These are phyloP conservation scores for Kodamaea nitidulidarum DNA, from an alignment of 805 yeast species.

Conservation along the genomic window DNA sequence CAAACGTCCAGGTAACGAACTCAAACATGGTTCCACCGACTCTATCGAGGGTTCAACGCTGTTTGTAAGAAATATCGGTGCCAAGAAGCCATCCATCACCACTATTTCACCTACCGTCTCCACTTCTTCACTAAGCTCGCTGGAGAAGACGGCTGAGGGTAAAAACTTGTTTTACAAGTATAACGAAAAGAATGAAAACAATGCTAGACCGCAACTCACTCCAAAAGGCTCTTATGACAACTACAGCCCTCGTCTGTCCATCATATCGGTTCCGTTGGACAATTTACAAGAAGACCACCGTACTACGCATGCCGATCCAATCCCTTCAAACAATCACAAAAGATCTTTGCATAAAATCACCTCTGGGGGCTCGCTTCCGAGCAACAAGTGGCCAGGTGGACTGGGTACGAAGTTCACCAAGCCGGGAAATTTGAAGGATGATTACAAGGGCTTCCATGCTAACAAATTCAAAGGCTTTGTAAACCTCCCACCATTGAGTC, in stretches of 20 bases:
- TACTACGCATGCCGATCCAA: neutral
- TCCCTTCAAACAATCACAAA: neutral
- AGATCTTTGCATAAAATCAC: constrained; percentile 1
- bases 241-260: constrained; percentile 13
- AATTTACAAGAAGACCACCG: constrained; percentile 1
- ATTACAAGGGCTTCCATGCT: constrained; percentile 41
- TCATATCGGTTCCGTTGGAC: constrained; percentile 8
- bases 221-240: constrained; percentile 8
- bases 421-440: constrained; percentile 15
- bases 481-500: constrained; percentile 43
- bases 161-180: constrained; percentile 12
- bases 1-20: neutral
- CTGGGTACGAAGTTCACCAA: neutral
- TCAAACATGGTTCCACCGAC: constrained; percentile 3
- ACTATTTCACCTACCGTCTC: constrained; percentile 11
- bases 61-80: neutral
- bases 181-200: constrained; percentile 7
- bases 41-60: constrained; percentile 1
- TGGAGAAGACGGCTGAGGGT: constrained; percentile 3
- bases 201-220: neutral
- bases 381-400: neutral
- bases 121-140: constrained; percentile 3
- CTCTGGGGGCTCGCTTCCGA: neutral
- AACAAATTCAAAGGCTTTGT: constrained; percentile 24
- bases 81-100: constrained; percentile 1